Base-by-base conservation (phyloP, 768 basidiomycete species). In the Albatrellus ellisii region DNA sequence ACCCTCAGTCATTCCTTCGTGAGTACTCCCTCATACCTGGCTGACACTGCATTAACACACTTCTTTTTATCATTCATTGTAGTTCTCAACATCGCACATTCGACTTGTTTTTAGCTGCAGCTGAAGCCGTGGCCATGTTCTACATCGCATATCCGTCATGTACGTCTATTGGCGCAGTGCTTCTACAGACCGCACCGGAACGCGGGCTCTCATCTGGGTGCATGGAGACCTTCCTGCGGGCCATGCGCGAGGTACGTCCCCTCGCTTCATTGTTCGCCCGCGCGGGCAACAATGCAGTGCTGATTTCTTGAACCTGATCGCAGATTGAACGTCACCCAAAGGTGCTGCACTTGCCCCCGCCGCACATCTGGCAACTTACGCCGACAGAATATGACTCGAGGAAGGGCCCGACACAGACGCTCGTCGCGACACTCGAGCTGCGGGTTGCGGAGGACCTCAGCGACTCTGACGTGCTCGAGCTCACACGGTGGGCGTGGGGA, bases 311-410 rank as follows among this genome's bases (percentile, higher is more conserved):
- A n/a, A n/a, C n/a, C n/a, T n/a, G n/a, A 18, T 40, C 27, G 9
- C 48, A 88, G 83, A 71, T 92, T 47, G 86, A 91, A 55, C 69
- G 79, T 2, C 88, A 94, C 48, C 84, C 87, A 0, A 72, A 83
- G 46, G 82, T 95, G 20, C 55, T 84, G 0, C 84, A 88, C 54
- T 70, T 94, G 9, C 79, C 83, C 1, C 77, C 84, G 9, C 88
- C 87, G 1, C 86, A 89, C 48, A 77, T 92, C 42, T 92, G 87
- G 87, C 87, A 91, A 53, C 73, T 92, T 32, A 70, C 75, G 25
- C 57, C 56, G 36, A 57, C 41, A 37, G 52, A 38, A 41, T 50
- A n/a, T n/a, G n/a, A n/a, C n/a, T 24, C 44, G 36, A 26, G 42
- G 44, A 3, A 41, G 32, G 5, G 39, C 53, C 15, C 54, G 45